Evolutionary conservation across 1,284 basidiomycete species (phyloP).

Genomic region (Malassezia yamatoensis): DNA sequence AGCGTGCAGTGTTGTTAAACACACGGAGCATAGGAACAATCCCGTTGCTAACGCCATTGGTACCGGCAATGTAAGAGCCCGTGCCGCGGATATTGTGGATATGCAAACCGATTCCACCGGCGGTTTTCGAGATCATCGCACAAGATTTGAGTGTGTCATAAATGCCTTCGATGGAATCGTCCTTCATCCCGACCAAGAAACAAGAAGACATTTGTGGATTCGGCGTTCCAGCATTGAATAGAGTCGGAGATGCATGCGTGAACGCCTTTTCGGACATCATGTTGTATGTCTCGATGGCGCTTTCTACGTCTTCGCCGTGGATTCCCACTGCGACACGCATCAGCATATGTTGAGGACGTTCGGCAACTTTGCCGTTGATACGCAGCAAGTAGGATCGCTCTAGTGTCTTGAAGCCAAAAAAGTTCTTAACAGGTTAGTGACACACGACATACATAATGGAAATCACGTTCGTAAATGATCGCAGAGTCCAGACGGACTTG

Average conservation of each 20-base stretch:
- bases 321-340: conserved; percentile 99
- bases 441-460: conserved; percentile 55
- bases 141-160: conserved; percentile 97
- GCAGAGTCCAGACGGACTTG: conserved; percentile 78
- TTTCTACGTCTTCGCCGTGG: conserved; percentile 79
- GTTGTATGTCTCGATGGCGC: conserved; percentile 69
- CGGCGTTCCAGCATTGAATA: conserved; percentile 97
- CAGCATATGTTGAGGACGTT: conserved; percentile 96
- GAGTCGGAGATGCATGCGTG: conserved; percentile 93
- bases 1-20: conserved; percentile 95
- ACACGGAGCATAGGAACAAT: conserved; percentile 99
- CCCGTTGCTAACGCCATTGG: conserved; percentile 95
- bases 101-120: conserved; percentile 90
- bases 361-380: conserved; percentile 86
- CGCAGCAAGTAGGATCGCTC: conserved; percentile 94
- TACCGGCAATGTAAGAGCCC: conserved; percentile 76
- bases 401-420: conserved; percentile 97
- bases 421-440: conserved; percentile 52
- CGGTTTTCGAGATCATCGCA: conserved; percentile 98
- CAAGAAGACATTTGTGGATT: conserved; percentile 90
- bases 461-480: conserved; percentile 96
- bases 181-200: conserved; percentile 96
- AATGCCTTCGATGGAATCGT: conserved; percentile 97
- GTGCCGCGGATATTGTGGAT: conserved; percentile 97
- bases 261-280: conserved; percentile 81